Evolutionary conservation across 2,329 filamentous ascomycete genomes (phyloP), one percentile per base, ranked within the genome.

Genomic region (Exophiala phaeomuriformis): DNA sequence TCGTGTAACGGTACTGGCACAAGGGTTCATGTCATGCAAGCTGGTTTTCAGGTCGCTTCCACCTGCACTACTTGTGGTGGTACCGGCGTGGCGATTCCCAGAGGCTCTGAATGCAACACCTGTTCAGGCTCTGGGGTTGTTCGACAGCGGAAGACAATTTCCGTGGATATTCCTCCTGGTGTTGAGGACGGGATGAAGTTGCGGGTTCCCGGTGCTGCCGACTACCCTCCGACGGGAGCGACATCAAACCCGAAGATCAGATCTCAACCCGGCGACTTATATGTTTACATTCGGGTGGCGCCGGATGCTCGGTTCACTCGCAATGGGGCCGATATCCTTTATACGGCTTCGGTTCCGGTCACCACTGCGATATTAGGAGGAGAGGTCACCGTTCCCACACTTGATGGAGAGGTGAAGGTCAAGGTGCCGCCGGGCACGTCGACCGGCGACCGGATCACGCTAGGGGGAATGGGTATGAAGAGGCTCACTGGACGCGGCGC

Each of bases 131-230:
- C 89, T 51, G 93, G 93, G 43, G 90, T 94, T 10, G 80, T 89
- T 35, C 80, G 89, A 63, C 88, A 95, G 65, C 79, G 83, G 57
- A 89, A 88, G 73, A 88, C 86, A 0, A 83, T 98, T 47, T 86
- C 81, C 30, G 80, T 98, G 41, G 90, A 97, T 64, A 96, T 98
- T 43, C 93, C 93, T 1, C 90, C 87, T 27, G 93, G 93, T 60
- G 90, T 98, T 32, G 93, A 97, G 68, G 91, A 98, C 68, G 90
- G 91, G 51, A 97, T 97, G 91, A 82, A 89, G 53, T 74, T 98
- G 64, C 81, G 88, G 49, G 81, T 98, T 30, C 82, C 84, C 54
- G 87, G 87, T 29, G 90, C 94, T 66, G 93, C 93, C 61, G 91
- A 98, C 66, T 85, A 88, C 10, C 86, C 93, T 27, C 76, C 83